Evolutionary conservation across 83 land plant genomes (phyloP), one percentile per base, ranked within the genome.

Genomic region (Picea abies): DNA sequence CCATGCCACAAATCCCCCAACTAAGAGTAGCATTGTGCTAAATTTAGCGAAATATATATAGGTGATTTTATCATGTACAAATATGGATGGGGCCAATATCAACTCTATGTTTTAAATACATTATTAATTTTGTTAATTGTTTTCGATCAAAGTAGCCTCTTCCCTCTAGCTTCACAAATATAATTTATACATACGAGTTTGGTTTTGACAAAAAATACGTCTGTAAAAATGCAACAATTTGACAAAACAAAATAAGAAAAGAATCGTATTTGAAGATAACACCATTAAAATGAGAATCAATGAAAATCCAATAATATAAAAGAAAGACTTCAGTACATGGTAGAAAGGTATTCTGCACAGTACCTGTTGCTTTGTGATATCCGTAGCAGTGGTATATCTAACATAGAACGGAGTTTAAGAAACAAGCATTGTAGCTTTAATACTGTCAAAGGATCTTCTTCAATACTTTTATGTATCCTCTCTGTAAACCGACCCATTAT

Each of bases 401-500:
- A 83, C 32, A 88, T 76, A 56, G 90, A 88, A 10, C 88, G 85
- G 10, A 88, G 88, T 82, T 88, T 88, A 56, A 88, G 73, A 73
- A 88, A 85, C 82, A 88, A 80, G 80, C 90, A 88, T 63, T 88
- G 89, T 25, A 88, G 79, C 82, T 88, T 88, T 56, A 82, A 81
- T 29, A 88, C 84, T 56, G 85, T 88, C 63, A 85, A 83, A 44
- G 90, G 88, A 62, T 88, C 90, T 19, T 79, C 84, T 78, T 85
- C 85, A 80, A 88, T 86, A 12, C 87, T 84, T 37, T 80, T 41
- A 79, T 88, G 90, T 56, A 88, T 88, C 79, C 79, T 84, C 39
- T 79, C 65, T 15, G 90, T 88, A 81, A 88, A 88, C 35, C 67
- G 71, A n/a, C 76, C 85, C n/a, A 88, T 85, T 56, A 85, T 67